Percentiles rank a stretch among this genome's conserved stretches.
phyloP scores from a whole-genome alignment of 2,329 filamentous ascomycete species.

The Trichoderma lentiforme region DNA sequence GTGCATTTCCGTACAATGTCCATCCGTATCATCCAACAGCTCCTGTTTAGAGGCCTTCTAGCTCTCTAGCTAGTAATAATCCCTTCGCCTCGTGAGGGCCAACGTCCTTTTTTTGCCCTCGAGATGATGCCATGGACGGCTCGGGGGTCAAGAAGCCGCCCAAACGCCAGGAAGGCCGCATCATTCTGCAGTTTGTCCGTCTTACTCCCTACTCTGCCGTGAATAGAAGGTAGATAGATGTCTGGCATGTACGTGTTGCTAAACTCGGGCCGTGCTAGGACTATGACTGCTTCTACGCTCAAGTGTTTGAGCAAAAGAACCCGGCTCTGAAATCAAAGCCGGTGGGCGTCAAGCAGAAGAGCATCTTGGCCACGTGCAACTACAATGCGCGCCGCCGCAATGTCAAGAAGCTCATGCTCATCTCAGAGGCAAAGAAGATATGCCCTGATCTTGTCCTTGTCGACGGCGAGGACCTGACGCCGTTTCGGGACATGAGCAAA shows the following conservation, averaged over 20 bases:
- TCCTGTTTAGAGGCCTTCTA: neutral
- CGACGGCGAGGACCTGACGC: conserved; percentile 80
- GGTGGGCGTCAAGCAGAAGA: conserved; percentile 86
- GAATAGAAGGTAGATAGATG: neutral
- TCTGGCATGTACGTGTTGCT: neutral
- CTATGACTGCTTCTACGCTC: conserved; percentile 93
- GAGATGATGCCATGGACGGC: conserved; percentile 11
- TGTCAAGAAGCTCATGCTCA: conserved; percentile 78
- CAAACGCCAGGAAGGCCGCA: conserved; percentile 57
- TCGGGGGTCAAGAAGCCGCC: conserved; percentile 28
- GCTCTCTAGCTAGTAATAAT: neutral
- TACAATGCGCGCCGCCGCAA: conserved; percentile 78
- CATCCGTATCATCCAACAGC: neutral
- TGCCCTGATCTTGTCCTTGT: conserved; percentile 85
- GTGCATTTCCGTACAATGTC: neutral
- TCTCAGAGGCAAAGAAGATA: conserved; percentile 72
- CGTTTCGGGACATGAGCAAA: conserved; percentile 85
- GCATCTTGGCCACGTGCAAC: conserved; percentile 90
- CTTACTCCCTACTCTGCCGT: neutral
- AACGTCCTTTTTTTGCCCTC: neutral
- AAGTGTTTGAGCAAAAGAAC: conserved; percentile 79
- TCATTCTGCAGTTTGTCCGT: conserved; percentile 79
- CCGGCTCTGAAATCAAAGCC: conserved; percentile 69
- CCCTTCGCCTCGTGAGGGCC: neutral
- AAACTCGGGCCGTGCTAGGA: conserved; percentile 44